Conservation (phyloP, 306 rosid species). For the Castanea sativa region DNA sequence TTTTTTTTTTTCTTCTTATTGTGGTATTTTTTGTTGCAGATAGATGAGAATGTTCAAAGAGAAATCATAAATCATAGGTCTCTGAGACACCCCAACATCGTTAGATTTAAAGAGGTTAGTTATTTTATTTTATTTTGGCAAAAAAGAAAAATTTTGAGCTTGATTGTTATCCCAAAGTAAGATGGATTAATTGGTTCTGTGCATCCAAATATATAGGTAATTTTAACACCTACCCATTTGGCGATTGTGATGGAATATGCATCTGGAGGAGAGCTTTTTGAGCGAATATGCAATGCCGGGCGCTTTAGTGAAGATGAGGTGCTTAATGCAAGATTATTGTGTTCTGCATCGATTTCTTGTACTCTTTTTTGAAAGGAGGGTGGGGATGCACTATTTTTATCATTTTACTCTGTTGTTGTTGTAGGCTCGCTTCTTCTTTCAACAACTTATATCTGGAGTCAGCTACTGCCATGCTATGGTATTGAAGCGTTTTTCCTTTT, state of each 20-base stretch:
- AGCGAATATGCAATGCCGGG: conserved; percentile 66
- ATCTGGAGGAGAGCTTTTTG: conserved; percentile 92
- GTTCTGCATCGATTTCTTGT: background rate
- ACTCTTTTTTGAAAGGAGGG: background rate
- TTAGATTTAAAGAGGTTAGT: conserved; percentile 86
- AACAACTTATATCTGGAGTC: conserved; percentile 95
- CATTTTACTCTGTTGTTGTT: conserved; percentile 13
- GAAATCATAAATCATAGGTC: conserved; percentile 95
- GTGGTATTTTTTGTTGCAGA: conserved; percentile 48
- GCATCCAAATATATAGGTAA: conserved; percentile 41
- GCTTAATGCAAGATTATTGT: conserved; percentile 4
- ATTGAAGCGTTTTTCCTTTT: conserved; percentile 19
- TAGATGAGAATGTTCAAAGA: conserved; percentile 87
- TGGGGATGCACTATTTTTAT: background rate
- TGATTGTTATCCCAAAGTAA: background rate
- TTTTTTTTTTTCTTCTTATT: background rate
- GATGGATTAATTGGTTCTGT: background rate
- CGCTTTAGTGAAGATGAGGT: conserved; percentile 94
- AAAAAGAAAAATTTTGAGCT: background rate
- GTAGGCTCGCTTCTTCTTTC: conserved; percentile 98
- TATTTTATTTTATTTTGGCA: background rate
- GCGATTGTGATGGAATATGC: conserved; percentile 98
- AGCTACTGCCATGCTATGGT: conserved; percentile 95
- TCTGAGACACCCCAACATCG: conserved; percentile 86
- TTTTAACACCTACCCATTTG: conserved; percentile 89